Conservation (phyloP, 2,329 filamentous ascomycete species). For the Aspergillus luchuensis region DNA sequence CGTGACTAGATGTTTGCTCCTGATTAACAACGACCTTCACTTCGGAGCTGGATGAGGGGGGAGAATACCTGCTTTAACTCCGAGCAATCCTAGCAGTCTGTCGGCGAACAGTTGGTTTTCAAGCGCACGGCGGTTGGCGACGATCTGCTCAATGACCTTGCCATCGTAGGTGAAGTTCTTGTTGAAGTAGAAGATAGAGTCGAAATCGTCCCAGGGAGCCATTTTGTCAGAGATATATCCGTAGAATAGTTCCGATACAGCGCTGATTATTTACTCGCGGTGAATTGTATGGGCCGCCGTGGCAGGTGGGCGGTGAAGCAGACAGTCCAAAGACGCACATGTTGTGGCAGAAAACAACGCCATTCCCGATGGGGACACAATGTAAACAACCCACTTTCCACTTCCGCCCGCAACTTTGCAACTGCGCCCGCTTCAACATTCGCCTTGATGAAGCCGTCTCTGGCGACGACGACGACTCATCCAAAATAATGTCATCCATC, state of each 20-base stretch:
- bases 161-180: constrained; percentile 64
- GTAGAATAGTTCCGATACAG: background rate
- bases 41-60: constrained; percentile 10
- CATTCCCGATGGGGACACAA: constrained; percentile 36
- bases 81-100: constrained; percentile 69
- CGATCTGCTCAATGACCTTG: constrained; percentile 63
- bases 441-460: constrained; percentile 32
- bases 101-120: constrained; percentile 78
- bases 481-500: constrained; percentile 41
- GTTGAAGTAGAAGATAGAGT: constrained; percentile 66
- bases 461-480: constrained; percentile 18
- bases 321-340: constrained; percentile 11
- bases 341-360: constrained; percentile 39
- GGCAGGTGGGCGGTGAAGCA: constrained; percentile 29
- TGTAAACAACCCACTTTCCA: constrained; percentile 45
- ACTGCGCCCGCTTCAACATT: constrained; percentile 17
- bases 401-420: constrained; percentile 18
- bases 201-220: constrained; percentile 62
- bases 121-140: constrained; percentile 66
- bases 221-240: constrained; percentile 32
- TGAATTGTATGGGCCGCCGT: constrained; percentile 3
- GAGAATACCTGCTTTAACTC: constrained; percentile 66
- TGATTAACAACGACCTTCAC: constrained; percentile 15
- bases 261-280: background rate
- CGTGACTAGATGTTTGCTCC: constrained; percentile 43